Base-by-base conservation (phyloP, 2,329 filamentous ascomycete genomes). In the Tolypocladium album region DNA sequence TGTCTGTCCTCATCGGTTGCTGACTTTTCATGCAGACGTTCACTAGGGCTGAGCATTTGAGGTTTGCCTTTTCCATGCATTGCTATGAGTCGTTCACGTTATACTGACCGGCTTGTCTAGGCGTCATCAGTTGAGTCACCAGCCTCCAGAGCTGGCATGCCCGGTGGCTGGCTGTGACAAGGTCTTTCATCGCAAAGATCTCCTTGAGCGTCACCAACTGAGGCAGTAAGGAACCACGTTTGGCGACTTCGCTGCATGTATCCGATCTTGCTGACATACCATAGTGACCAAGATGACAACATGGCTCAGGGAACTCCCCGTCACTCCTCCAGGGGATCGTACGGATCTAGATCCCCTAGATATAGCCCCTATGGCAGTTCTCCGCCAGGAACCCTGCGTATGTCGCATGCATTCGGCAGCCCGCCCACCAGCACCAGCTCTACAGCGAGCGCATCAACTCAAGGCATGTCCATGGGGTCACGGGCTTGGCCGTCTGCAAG, bases 41-140 rank as follows among this genome's bases (percentile, higher is more conserved):
- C 63, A 85, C 83, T 15, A 76, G 84, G 67, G 84, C 83, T 38
- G 83, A 86, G 67, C 84, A 86, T 70, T 71, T 86, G 50, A 82
- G 82, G 83, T 86, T 68, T 63, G 74, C 67, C 58, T 52, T 64
- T 64, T 31, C 50, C 17, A 55, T 57, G 3, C 20, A 2, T 27
- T n/a, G 1, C 17, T 4, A 1, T 5, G 24, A 52, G 5, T 15
- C 17, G 31, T 15, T 47, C 27, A 45, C 20, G 42, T 34, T 59
- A 61, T 58, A 62, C 70, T 74, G 65, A 72, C 67, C 61, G 47
- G 52, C 38, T 43, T 22, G 15, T 59, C 17, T 60, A 85, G 84
- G 66, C 81, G 84, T 59, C 84, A 87, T 69, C 81, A 86, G 68
- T 71, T 85, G 45, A 84, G 82, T 65, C 84, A 87, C 68, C 75